Evolutionary conservation across 2,329 filamentous ascomycete genomes (phyloP).

Genomic region (Trichoderma citrinoviride): DNA sequence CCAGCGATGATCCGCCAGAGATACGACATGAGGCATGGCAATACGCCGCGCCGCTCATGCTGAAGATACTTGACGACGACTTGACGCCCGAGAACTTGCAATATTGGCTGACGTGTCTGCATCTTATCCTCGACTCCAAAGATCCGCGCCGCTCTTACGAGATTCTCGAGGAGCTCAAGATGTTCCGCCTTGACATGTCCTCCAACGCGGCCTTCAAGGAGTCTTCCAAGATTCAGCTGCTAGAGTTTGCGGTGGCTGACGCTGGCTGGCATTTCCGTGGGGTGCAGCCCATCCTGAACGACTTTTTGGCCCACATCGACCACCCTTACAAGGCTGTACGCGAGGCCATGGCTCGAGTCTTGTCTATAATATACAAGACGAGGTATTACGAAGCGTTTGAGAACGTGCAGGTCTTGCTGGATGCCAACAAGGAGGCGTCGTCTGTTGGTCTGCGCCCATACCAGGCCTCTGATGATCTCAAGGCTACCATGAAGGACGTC

Average conservation of each 20-base stretch:
- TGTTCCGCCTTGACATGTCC: slow-evolving; percentile 87
- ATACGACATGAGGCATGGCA: slow-evolving; percentile 78
- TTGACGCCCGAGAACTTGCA: slow-evolving; percentile 89
- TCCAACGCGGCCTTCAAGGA: slow-evolving; percentile 99
- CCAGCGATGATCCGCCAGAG: slow-evolving; percentile 71
- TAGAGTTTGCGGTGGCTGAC: slow-evolving; percentile 84
- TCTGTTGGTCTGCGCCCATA: slow-evolving; percentile 86
- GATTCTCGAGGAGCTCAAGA: slow-evolving; percentile 75
- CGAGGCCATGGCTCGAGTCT: slow-evolving; percentile 86
- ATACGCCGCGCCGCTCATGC: slow-evolving; percentile 85
- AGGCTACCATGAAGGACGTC: slow-evolving; percentile 66
- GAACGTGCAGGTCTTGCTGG: slow-evolving; percentile 71
- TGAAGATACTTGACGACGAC: slow-evolving; percentile 83
- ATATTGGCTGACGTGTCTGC: slow-evolving; percentile 94
- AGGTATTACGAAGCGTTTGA: slow-evolving; percentile 92
- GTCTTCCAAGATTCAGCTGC: slow-evolving; percentile 87
- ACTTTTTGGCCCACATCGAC: slow-evolving; percentile 89
- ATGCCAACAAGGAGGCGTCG: slow-evolving; percentile 74
- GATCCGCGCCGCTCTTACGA: slow-evolving; percentile 87
- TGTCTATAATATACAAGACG: slow-evolving; percentile 85
- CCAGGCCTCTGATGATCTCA: slow-evolving; percentile 70
- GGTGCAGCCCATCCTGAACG: slow-evolving; percentile 80
- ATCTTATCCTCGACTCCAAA: slow-evolving; percentile 82
- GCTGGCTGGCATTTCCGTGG: slow-evolving; percentile 95
- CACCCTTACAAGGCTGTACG: slow-evolving; percentile 98